Base-by-base conservation (phyloP, 768 basidiomycete genomes). In the Mycena kentingensis region DNA sequence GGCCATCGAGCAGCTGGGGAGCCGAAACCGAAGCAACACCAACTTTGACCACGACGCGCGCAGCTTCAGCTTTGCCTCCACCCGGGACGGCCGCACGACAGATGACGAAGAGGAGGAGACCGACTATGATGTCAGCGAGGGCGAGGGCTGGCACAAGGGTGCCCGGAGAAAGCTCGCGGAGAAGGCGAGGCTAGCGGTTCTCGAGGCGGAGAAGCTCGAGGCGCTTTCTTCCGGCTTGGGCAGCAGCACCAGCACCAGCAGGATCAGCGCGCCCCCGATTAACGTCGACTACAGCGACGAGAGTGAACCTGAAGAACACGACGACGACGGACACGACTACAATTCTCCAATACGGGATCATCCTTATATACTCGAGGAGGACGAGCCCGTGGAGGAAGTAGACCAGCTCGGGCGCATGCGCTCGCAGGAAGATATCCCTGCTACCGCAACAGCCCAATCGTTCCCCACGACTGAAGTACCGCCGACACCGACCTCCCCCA, bases 1-100 rank as follows among this genome's bases (percentile, higher is more conserved):
- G 58, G 93, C 92, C 18, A 93, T 95, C 61, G 90, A 94, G 54
- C 90, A 93, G 61, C 84, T 93, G 22, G 88, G 86, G 18, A 59
- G 32, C 7, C 73, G 77, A 38, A 73, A 72, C 26, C 70, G 68
- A 21, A 63, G 57, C 12, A 64, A 51, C 15, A 59, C 60, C 41
- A 65, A 57, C 24, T n/a, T 59, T 43, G 72, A 73, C 15, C 83
- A 87, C 51, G 84, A 81, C 6, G 71, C 76, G 1, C 78, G 84
- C 25, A 87, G 88, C 61, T 90, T 90, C 67, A 88, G 88, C 60
- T 93, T 92, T 63, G 77, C 83, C 3, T 88, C 88, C 61, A 82
- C 82, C 3, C 75, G 75, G 15, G 85, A 79, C 47, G 80, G 79
- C 12, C 76, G 73, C 45, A 83, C 84, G 34, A 81, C 81, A 5